These are phyloP conservation scores for Colletotrichum tabaci DNA, from an alignment of 2,329 filamentous ascomycete genomes.

Conservation along the genomic window DNA sequence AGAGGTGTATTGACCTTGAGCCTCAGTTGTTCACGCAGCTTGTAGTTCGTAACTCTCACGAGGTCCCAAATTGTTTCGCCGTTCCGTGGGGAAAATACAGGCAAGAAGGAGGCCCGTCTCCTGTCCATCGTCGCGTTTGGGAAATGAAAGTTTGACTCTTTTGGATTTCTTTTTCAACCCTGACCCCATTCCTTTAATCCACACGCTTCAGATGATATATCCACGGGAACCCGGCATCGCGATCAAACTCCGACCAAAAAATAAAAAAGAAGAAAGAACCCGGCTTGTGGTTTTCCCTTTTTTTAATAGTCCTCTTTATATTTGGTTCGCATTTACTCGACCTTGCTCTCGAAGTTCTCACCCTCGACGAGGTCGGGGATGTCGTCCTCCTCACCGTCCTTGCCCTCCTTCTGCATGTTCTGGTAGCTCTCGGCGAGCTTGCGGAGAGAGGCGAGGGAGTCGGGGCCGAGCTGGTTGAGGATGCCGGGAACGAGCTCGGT, in stretches of 20 bases:
- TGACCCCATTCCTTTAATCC: constrained; percentile 21
- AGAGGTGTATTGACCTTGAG: not conserved
- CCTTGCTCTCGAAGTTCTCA: constrained; percentile 98
- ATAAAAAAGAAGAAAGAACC: constrained; percentile 17
- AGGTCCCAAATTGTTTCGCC: constrained; percentile 1
- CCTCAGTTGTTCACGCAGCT: constrained; percentile 3
- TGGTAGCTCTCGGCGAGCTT: constrained; percentile 99
- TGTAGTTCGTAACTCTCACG: not conserved
- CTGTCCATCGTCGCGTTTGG: constrained; percentile 12
- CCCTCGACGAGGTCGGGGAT: constrained; percentile 98
- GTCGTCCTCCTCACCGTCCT: constrained; percentile 86
- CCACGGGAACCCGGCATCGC: constrained; percentile 15
- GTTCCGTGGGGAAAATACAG: not conserved
- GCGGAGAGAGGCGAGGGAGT: constrained; percentile 96
- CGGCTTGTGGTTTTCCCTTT: not conserved
- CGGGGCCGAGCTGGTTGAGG: constrained; percentile 98
- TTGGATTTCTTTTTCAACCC: constrained; percentile 3
- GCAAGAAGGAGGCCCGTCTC: not conserved
- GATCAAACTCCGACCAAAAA: constrained; percentile 16
- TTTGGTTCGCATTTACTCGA: constrained; percentile 75
- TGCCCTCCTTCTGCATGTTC: constrained; percentile 96
- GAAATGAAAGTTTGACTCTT: constrained; percentile 18
- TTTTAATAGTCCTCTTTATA: constrained; percentile 21
- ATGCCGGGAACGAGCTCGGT: constrained; percentile 99
- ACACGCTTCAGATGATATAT: constrained; percentile 24